A percentile compares a stretch with the other conserved stretches of the same genome.
These are phyloP conservation scores for Cadophora sp. DNA, from an alignment of 2,329 filamentous ascomycete genomes.

Conservation along the genomic window DNA sequence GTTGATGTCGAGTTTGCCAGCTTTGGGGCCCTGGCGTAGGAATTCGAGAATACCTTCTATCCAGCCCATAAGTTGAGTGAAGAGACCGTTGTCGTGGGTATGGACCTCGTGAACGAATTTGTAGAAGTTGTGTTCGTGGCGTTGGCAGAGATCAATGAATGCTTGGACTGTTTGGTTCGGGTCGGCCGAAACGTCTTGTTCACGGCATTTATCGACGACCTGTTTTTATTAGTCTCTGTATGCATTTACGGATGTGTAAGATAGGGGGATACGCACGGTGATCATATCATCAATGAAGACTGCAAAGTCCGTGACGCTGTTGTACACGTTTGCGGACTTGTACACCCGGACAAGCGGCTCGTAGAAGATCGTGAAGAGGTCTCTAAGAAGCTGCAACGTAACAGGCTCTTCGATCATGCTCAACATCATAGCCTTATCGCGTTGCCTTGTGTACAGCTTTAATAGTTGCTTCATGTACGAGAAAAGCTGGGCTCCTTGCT, in stretches of 20 bases:
- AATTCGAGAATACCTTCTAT: conserved; percentile 95
- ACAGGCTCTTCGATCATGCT: conserved; percentile 94
- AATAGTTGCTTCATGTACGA: conserved; percentile 93
- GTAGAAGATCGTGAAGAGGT: conserved; percentile 98
- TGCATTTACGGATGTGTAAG: background rate
- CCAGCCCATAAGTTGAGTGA: conserved; percentile 96
- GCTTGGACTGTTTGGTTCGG: conserved; percentile 98
- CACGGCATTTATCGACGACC: conserved; percentile 70
- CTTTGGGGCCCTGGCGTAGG: conserved; percentile 82
- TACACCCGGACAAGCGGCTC: conserved; percentile 96
- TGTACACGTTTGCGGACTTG: conserved; percentile 98
- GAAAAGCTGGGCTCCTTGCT: conserved; percentile 88
- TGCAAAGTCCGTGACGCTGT: conserved; percentile 95
- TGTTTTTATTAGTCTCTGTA: conserved; percentile 42
- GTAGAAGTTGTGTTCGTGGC: conserved; percentile 97
- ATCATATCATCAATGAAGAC: conserved; percentile 94
- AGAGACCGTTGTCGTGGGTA: conserved; percentile 93
- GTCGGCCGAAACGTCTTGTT: conserved; percentile 87
- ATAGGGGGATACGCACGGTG: conserved; percentile 57
- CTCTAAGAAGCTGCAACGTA: conserved; percentile 94
- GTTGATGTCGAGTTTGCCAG: conserved; percentile 92
- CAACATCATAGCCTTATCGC: conserved; percentile 98
- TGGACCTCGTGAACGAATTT: conserved; percentile 99
- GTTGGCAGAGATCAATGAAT: conserved; percentile 94
- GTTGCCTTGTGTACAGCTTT: conserved; percentile 87